Conservation (phyloP, 306 rosid genomes). For the Crataegus laevigata region DNA sequence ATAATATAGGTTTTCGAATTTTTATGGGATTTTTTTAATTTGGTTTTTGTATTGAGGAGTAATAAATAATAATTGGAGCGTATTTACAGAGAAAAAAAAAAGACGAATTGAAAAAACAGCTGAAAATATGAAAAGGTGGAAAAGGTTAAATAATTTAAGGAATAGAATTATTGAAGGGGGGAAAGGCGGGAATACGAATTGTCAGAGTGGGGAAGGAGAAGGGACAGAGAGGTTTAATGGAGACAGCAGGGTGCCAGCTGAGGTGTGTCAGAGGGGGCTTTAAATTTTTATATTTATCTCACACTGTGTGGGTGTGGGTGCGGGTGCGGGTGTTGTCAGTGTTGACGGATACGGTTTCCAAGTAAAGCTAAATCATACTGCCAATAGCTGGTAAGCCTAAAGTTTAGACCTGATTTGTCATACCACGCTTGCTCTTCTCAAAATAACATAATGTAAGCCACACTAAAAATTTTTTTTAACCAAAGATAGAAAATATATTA, state of each 20-base stretch:
- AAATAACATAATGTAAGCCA: too few species aligned
- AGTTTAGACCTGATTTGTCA: too few species aligned
- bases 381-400: too few species aligned
- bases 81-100: neutral
- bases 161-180: neutral
- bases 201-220: neutral
- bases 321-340: constrained; percentile 11
- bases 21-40: neutral
- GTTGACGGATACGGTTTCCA: constrained; percentile 29
- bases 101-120: neutral
- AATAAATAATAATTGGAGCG: neutral
- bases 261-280: constrained; percentile 22
- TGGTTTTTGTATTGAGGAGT: neutral
- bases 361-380: neutral
- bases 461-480: too few species aligned
- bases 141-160: neutral
- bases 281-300: neutral
- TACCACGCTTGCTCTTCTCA: too few species aligned
- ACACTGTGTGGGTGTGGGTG: neutral
- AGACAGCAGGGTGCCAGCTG: constrained; percentile 16
- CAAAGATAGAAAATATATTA: too few species aligned
- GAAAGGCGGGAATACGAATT: neutral
- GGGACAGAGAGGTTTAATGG: neutral
- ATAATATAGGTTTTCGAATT: neutral
- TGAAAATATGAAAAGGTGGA: neutral